These are phyloP conservation scores for Senna tora DNA, from an alignment of 306 rosid species.

Conservation along the genomic window DNA sequence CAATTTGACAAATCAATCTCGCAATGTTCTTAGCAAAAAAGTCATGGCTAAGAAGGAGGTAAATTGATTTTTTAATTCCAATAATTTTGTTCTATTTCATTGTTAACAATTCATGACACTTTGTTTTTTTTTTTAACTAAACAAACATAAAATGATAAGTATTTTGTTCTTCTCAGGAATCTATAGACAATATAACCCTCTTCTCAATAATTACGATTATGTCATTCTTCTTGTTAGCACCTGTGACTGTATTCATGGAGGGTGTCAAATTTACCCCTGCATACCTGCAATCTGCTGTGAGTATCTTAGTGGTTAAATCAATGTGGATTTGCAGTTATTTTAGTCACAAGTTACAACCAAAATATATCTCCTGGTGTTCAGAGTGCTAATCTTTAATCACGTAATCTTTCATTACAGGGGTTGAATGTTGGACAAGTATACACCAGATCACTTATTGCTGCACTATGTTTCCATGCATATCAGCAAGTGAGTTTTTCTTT, in stretches of 20 bases:
- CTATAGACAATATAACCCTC: conserved; percentile 92
- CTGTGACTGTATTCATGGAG: conserved; percentile 70
- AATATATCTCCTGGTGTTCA: background rate
- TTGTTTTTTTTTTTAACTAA: background rate
- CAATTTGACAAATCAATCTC: conserved; percentile 90
- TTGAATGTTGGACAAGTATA: conserved; percentile 66
- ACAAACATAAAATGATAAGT: conserved; percentile 30
- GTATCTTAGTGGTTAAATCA: conserved; percentile 43
- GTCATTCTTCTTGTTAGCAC: conserved; percentile 84
- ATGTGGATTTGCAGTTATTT: conserved; percentile 13
- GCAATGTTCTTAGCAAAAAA: conserved; percentile 97
- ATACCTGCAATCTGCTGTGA: conserved; percentile 74
- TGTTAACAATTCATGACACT: conserved; percentile 9
- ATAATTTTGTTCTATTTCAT: conserved; percentile 22
- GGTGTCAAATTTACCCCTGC: conserved; percentile 88
- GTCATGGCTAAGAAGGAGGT: conserved; percentile 90
- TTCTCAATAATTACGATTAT: conserved; percentile 91
- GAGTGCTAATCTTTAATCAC: conserved; percentile 20
- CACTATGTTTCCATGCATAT: conserved; percentile 93
- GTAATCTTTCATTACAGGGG: conserved; percentile 59
- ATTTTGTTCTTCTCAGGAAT: conserved; percentile 62
- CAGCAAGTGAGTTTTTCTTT: conserved; percentile 74
- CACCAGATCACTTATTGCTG: conserved; percentile 80
- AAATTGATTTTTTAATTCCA: conserved; percentile 10
- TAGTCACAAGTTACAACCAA: conserved; percentile 19